Conservation (phyloP, 2,329 filamentous ascomycete genomes). For the Zymoseptoria passerinii region DNA sequence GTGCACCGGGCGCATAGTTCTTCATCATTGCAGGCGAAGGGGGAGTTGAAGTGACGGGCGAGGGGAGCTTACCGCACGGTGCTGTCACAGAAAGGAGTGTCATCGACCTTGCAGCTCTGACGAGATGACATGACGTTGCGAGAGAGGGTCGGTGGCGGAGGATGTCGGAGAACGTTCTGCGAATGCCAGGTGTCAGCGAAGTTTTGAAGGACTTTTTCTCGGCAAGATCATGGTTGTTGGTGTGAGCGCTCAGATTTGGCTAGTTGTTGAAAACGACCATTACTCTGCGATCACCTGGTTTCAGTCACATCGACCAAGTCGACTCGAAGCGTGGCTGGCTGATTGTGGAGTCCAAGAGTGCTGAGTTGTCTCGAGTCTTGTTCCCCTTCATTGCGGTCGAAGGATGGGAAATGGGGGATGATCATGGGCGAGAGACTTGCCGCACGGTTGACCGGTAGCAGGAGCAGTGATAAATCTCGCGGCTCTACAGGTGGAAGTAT, state of each 20-base stretch:
- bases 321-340: neutral
- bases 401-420: neutral
- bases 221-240: neutral
- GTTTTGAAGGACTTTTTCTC: neutral
- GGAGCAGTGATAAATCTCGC: neutral
- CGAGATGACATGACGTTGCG: too few relatives aligned
- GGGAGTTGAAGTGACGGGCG: neutral
- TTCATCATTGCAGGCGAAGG: neutral
- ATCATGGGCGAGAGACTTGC: neutral
- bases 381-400: neutral
- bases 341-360: neutral
- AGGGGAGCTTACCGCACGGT: too few relatives aligned
- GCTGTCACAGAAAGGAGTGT: too few relatives aligned
- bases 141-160: too few relatives aligned
- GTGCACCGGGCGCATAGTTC: too few relatives aligned
- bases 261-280: too few relatives aligned
- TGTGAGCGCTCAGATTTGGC: neutral
- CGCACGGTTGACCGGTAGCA: neutral
- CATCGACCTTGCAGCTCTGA: too few relatives aligned
- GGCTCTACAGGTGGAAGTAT: neutral
- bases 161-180: too few relatives aligned
- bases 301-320: neutral
- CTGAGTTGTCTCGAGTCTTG: neutral
- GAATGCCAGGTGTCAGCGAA: neutral
- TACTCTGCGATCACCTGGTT: too few relatives aligned